These are phyloP conservation scores for Claviceps africana DNA, from an alignment of 2,329 filamentous ascomycete genomes.

Conservation along the genomic window DNA sequence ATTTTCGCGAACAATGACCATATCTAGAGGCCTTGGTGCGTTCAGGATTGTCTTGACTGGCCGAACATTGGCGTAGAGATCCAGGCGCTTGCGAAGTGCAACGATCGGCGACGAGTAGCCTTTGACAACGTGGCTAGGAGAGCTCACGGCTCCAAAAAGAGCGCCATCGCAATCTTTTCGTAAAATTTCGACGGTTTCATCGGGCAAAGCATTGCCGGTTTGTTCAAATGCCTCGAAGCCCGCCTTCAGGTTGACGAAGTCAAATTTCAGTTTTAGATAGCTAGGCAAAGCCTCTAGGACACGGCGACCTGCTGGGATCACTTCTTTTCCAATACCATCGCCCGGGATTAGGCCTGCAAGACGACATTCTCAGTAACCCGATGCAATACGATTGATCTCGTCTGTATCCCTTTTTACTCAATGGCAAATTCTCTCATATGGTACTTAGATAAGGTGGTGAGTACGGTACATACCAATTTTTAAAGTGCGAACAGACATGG, in stretches of 20 bases:
- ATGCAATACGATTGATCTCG: neutral
- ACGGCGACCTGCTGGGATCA: constrained; percentile 86
- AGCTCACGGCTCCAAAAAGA: constrained; percentile 90
- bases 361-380: neutral
- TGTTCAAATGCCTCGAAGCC: constrained; percentile 89
- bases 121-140: constrained; percentile 75
- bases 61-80: constrained; percentile 93
- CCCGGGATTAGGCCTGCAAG: constrained; percentile 81
- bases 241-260: constrained; percentile 83
- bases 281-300: constrained; percentile 83
- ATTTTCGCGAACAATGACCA: constrained; percentile 97
- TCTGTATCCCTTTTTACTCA: neutral
- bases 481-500: constrained; percentile 28
- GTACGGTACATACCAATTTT: constrained; percentile 21
- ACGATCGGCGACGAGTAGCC: constrained; percentile 97
- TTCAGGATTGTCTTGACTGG: constrained; percentile 75
- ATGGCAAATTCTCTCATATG: neutral
- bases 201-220: constrained; percentile 76
- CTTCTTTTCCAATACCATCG: constrained; percentile 95
- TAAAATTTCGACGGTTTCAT: constrained; percentile 79
- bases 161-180: constrained; percentile 88
- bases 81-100: constrained; percentile 84
- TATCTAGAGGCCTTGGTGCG: constrained; percentile 61
- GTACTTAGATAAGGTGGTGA: neutral
- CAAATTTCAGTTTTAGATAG: constrained; percentile 87